Conservation (phyloP, 768 basidiomycete species). For the Sarcodon sp. region DNA sequence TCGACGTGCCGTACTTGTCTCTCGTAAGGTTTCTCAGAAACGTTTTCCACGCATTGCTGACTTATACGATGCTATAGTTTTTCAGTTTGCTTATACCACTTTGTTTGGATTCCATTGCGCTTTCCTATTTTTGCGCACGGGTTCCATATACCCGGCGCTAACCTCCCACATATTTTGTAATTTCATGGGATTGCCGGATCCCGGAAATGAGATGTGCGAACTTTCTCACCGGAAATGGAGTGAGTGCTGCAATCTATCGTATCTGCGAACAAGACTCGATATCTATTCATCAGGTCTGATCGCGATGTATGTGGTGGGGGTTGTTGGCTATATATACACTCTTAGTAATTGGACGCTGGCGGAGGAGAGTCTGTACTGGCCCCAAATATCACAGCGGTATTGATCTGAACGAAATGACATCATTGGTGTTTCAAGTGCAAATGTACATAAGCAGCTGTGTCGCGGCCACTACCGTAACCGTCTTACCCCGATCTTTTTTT, state of each 20-base stretch:
- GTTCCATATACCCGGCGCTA: slow-evolving; percentile 69
- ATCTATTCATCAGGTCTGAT: slow-evolving; percentile 32
- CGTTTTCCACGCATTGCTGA: slow-evolving; percentile 1
- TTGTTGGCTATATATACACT: slow-evolving; percentile 41
- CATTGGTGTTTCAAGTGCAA: too few species aligned
- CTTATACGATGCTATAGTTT: slow-evolving; percentile 30
- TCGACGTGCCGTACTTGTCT: slow-evolving; percentile 29
- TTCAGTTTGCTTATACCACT: slow-evolving; percentile 86
- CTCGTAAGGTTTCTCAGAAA: background rate
- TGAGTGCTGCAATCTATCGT: slow-evolving; percentile 19
- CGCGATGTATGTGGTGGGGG: slow-evolving; percentile 42
- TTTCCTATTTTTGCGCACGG: slow-evolving; percentile 78
- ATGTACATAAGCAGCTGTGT: too few species aligned
- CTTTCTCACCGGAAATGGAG: slow-evolving; percentile 39
- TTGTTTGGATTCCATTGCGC: slow-evolving; percentile 84
- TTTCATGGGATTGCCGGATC: slow-evolving; percentile 79
- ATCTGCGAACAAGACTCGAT: slow-evolving; percentile 4
- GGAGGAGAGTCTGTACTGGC: slow-evolving; percentile 30
- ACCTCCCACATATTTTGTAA: slow-evolving; percentile 88
- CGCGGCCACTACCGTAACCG: too few species aligned
- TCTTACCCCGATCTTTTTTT: too few species aligned
- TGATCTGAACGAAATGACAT: too few species aligned
- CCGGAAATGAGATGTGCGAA: slow-evolving; percentile 36
- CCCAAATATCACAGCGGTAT: too few species aligned
- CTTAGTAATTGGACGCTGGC: slow-evolving; percentile 37